Percentiles rank a stretch among this genome's conserved stretches.
phyloP scores from a whole-genome alignment of 257 asterid genomes.

The Solanum etuberosum region DNA sequence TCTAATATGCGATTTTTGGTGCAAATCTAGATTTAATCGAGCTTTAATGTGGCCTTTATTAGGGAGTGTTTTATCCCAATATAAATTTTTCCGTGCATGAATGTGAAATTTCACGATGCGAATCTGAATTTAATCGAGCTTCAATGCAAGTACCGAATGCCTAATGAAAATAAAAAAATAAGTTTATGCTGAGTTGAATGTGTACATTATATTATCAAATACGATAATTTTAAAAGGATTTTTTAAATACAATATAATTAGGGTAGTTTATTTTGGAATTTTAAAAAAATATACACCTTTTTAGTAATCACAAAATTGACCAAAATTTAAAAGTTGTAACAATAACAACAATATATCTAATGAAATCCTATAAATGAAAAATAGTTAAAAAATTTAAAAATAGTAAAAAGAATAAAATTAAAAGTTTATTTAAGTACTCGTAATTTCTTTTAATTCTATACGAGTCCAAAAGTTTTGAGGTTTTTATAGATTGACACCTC shows the following conservation, averaged over 20 bases:
- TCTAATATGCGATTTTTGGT: fast-evolving
- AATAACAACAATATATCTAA: too few species aligned
- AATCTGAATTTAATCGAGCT: too few species aligned
- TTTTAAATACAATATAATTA: neutral
- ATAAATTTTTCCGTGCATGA: too few species aligned
- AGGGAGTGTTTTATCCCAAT: fast-evolving
- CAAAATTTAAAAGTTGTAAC: neutral
- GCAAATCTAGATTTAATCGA: fast-evolving
- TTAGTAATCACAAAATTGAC: neutral
- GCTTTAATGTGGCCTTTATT: fast-evolving
- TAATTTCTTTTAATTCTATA: neutral
- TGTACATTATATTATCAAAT: too few species aligned
- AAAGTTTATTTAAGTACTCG: neutral
- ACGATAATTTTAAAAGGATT: too few species aligned
- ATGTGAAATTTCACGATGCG: too few species aligned
- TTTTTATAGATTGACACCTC: neutral
- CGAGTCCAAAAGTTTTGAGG: neutral
- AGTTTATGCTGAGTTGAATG: neutral
- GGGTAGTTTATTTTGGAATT: neutral
- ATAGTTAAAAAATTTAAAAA: too few species aligned
- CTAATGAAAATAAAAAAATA: too few species aligned
- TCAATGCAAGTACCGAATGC: fast-evolving
- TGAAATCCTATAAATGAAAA: neutral
- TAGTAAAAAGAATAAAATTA: neutral
- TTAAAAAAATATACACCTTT: too few species aligned